phyloP scores from a whole-genome alignment of 2,329 filamentous ascomycete species.

The Claviceps monticola region DNA sequence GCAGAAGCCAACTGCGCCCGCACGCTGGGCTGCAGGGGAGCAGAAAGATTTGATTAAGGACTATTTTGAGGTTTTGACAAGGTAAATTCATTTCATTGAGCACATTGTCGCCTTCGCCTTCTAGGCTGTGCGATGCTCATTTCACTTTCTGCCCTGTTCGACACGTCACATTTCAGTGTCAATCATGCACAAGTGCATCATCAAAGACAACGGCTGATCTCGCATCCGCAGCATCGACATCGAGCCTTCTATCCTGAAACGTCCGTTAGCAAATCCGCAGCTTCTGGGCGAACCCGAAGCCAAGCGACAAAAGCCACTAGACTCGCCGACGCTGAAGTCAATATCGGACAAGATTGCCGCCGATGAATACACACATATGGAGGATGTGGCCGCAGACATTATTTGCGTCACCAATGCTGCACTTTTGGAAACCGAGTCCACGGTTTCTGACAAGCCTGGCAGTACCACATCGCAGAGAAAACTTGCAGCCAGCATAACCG shows the following conservation, averaged over 20 bases:
- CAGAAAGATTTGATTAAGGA: constrained; percentile 24
- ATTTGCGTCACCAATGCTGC: constrained; percentile 33
- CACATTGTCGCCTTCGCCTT: neutral
- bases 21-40: constrained; percentile 14
- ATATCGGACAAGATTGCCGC: constrained; percentile 41
- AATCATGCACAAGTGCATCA: neutral
- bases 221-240: constrained; percentile 35
- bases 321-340: constrained; percentile 23
- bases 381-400: constrained; percentile 49
- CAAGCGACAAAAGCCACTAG: constrained; percentile 47
- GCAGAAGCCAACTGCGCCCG: constrained; percentile 11
- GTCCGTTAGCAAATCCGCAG: constrained; percentile 31
- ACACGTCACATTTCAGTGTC: neutral
- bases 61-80: constrained; percentile 24
- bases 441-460: constrained; percentile 16
- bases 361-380: constrained; percentile 43
- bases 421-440: constrained; percentile 30
- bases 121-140: neutral
- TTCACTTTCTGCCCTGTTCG: neutral
- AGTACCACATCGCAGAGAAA: constrained; percentile 18
- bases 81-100: constrained; percentile 17
- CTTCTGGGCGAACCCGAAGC: constrained; percentile 37
- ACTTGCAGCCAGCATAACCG: constrained; percentile 30
- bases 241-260: constrained; percentile 39
- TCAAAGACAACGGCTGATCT: constrained; percentile 15